phyloP scores from a whole-genome alignment of 2,329 filamentous ascomycete species.

The Colletotrichum tropicicola region DNA sequence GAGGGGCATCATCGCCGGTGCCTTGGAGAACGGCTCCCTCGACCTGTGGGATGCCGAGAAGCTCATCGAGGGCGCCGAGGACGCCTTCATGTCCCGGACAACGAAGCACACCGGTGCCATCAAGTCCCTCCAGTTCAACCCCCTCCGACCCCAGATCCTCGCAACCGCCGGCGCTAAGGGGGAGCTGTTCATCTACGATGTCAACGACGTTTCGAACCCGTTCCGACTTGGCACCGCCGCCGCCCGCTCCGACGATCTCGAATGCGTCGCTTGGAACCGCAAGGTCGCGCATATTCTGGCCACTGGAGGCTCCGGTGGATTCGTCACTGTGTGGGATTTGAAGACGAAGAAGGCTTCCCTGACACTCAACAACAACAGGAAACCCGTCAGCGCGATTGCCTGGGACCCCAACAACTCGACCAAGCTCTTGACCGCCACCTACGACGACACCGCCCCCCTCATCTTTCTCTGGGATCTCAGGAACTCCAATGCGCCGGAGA shows the following conservation, averaged over 20 bases:
- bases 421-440: constrained; percentile 90
- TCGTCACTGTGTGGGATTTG: constrained; percentile 98
- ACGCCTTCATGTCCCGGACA: constrained; percentile 86
- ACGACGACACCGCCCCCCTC: constrained; percentile 86
- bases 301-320: constrained; percentile 90
- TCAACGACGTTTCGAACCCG: constrained; percentile 88
- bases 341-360: constrained; percentile 98
- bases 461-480: constrained; percentile 95
- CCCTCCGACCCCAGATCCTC: constrained; percentile 87
- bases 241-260: constrained; percentile 92
- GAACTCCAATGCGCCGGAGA: constrained; percentile 94
- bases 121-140: constrained; percentile 97
- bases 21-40: constrained; percentile 91
- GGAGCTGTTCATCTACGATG: constrained; percentile 94
- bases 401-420: constrained; percentile 98
- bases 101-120: constrained; percentile 92
- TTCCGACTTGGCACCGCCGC: constrained; percentile 89
- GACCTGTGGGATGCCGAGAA: constrained; percentile 91
- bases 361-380: constrained; percentile 94
- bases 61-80: constrained; percentile 65
- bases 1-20: constrained; percentile 91
- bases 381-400: constrained; percentile 92
- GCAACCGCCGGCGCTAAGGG: constrained; percentile 94
- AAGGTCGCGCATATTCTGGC: constrained; percentile 97
- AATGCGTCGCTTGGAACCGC: constrained; percentile 98